Evolutionary conservation across 1,139 yeast species (phyloP).

Genomic region (Nematodospora anomalae): DNA sequence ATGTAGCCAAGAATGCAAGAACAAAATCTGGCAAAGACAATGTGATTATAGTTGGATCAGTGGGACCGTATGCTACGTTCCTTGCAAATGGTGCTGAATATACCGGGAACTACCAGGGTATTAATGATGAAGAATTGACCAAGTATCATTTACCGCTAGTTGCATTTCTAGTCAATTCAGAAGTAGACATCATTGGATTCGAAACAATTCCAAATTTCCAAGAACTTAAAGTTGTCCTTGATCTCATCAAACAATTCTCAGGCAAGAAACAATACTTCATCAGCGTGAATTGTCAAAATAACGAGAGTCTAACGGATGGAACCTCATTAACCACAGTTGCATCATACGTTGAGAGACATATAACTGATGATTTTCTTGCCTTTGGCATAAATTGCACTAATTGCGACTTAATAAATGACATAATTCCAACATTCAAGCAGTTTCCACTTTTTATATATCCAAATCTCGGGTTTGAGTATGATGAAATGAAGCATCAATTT

Average conservation of each 20-base stretch:
- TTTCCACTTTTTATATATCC: conserved; percentile 37
- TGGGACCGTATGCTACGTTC: conserved; percentile 76
- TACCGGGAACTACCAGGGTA: conserved; percentile 55
- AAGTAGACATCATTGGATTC: conserved; percentile 55
- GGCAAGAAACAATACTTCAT: conserved; percentile 30
- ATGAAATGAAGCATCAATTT: conserved; percentile 15
- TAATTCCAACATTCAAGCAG: conserved; percentile 10
- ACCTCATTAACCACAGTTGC: conserved; percentile 27
- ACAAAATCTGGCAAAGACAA: conserved; percentile 12
- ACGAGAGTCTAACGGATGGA: conserved; percentile 31
- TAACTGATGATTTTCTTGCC: conserved; percentile 24
- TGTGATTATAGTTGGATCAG: conserved; percentile 50
- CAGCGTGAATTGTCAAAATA: conserved; percentile 24
- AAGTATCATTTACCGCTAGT: conserved; percentile 53
- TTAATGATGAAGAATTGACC: conserved; percentile 28
- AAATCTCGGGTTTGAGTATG: conserved; percentile 36
- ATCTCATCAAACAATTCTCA: conserved; percentile 19
- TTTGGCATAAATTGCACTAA: conserved; percentile 45
- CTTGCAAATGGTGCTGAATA: conserved; percentile 68
- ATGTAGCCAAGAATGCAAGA: conserved; percentile 32
- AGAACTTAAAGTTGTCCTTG: conserved; percentile 45
- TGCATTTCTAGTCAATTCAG: conserved; percentile 30
- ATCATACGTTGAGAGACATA: conserved; percentile 12
- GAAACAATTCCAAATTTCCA: conserved; percentile 63
- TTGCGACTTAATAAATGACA: conserved; percentile 18